Base-by-base conservation (phyloP, 1,139 yeast species). In the Debaryomyces psychrophilus region DNA sequence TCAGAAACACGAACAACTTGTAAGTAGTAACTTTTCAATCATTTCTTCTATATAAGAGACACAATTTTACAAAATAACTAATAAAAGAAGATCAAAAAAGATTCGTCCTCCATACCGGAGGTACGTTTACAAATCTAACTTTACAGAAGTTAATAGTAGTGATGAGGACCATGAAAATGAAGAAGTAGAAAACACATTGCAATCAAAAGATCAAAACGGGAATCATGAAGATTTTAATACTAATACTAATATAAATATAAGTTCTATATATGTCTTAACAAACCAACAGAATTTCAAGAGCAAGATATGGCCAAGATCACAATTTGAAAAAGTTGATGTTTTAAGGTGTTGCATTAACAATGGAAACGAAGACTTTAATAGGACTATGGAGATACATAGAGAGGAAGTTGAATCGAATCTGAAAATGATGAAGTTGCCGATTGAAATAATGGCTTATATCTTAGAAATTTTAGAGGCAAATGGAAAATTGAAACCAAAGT, bases 21-120 rank as follows among this genome's bases (percentile, higher is more conserved):
- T 35, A 35, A 17, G 22, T 35, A 37, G 41, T 18, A 26, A 8
- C 25, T 25, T 26, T 37, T 14, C 31, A 7, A 37, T 28, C 31
- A 14, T 12, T 20, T 43, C 31, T 39, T 39, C 29, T 18, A 15
- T 14, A 8, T 15, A 11, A 33, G 40, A 26, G 11, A 17, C 39
- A 43, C 8, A 14, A 34, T 15, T 33, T 12, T 39, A 46, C 73
- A 72, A 61, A 50, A 90, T 90, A 82, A 96, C 90, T 40, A 90
- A 90, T 66, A 90, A 90, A 67, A 69, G 92, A 61, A 77, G 97
- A 64, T 90, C 96, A 12, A 87, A 87, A 73, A 85, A 90, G 74
- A 73, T 78, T 47, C 83, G 85, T 63, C 83, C 86, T 57, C 87
- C 93, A 37, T 90, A 87, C 67, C 77, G 83, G 68, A 79, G 85